These are phyloP conservation scores for Boletus insuetus DNA, from an alignment of 768 basidiomycete genomes.

Conservation along the genomic window DNA sequence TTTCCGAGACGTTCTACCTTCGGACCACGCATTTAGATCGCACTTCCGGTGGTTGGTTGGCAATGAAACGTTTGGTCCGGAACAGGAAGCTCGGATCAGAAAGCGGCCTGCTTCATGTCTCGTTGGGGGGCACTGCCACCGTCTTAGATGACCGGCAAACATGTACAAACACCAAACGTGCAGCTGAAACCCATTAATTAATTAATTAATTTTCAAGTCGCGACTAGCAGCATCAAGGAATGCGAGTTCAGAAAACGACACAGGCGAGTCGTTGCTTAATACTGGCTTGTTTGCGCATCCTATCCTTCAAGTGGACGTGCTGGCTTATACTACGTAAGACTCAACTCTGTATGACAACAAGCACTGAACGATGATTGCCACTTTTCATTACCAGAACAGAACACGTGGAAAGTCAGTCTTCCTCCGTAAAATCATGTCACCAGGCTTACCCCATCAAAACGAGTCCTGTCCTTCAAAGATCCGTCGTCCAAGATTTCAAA, in stretches of 20 bases:
- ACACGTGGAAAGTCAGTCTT: constrained; percentile 68
- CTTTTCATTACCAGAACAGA: constrained; percentile 76
- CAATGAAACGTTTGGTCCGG: no score
- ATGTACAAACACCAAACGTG: no score
- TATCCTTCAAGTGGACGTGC: constrained; percentile 89
- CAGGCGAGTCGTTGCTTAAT: constrained; percentile 80
- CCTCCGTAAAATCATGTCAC: not conserved
- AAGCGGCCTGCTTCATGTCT: no score
- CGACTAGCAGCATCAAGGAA: constrained; percentile 74
- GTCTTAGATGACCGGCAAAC: no score
- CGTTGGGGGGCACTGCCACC: no score
- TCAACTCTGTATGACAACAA: not conserved
- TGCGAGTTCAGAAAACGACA: constrained; percentile 67
- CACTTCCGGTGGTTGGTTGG: no score
- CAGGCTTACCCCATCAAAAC: constrained; percentile 50
- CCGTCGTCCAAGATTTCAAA: constrained; percentile 94
- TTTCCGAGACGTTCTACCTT: no score
- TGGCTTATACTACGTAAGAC: constrained; percentile 67
- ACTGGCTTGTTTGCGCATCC: constrained; percentile 91
- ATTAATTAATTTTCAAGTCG: constrained; percentile 54
- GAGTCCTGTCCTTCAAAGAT: constrained; percentile 84
- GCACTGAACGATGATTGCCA: constrained; percentile 20
- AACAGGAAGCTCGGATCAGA: no score
- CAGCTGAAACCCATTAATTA: no score
- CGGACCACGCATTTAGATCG: no score